Base-by-base conservation (phyloP, 495 filamentous ascomycete species). In the Xeromyces bisporus region DNA sequence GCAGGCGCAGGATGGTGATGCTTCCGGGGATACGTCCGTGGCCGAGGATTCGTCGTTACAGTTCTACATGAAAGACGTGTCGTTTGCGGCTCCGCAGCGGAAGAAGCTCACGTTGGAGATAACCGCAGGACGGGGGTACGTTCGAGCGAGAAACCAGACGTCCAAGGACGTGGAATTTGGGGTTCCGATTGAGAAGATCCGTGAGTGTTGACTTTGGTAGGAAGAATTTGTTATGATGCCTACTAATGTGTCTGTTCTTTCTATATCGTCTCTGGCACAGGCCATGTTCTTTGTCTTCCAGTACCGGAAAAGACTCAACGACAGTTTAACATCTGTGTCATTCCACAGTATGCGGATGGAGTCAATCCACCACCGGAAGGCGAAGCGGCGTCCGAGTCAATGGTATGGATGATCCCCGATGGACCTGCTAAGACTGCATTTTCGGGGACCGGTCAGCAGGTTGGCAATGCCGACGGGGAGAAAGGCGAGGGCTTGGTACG, bases 101-200 rank as follows among this genome's bases (percentile, higher is more conserved):
- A 97, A 94, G 60, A 97, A 96, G 60, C 74, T 87, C 43, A 78
- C 69, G 25, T 57, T 96, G 17, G 77, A 81, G 53, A 61, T 96
- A 15, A 52, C 51, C 11, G 51, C 53, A 58, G 71, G 46, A 41
- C 62, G 41, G 55, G 57, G 41, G 7, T 75, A 72, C 31, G 47
- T 94, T 25, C 75, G 77, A 33, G 81, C 77, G 6, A 63, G 71
- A 13, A 73, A 73, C 28, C 61, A 76, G 6, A 53, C 67, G 11
- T 72, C 70, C 7, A 72, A 73, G 20, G 64, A 62, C 35, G 64
- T 80, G 2, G 79, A 83, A 33, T 73, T 78, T 41, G 73, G 67
- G 0, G 62, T 87, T 23, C 60, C 65, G 0, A 78, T 76, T 71
- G 61, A 67, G 36, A 67, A 75, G 36, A 78, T 97, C 33, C 76